phyloP scores from a whole-genome alignment of 768 basidiomycete genomes.

The Russula foetens region DNA sequence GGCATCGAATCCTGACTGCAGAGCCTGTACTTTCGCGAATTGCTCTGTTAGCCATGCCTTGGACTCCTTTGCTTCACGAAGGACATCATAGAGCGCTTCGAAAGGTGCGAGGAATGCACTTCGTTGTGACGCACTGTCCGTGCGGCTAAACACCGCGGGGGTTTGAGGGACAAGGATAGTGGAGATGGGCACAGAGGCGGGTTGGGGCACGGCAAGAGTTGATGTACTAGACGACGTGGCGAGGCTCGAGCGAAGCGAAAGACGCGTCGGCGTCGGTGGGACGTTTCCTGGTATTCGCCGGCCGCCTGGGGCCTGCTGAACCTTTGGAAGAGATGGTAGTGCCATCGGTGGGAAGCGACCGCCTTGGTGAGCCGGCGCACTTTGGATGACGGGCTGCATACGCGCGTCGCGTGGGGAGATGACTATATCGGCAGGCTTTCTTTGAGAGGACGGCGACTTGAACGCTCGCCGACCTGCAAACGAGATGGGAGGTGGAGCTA shows the following conservation, averaged over 20 bases:
- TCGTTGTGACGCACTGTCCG: constrained; percentile 55
- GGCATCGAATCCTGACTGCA: constrained; percentile 50
- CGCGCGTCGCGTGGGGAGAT: constrained; percentile 60
- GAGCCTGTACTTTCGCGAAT: constrained; percentile 50
- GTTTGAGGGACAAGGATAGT: constrained; percentile 59
- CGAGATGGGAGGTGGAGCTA: constrained; percentile 66
- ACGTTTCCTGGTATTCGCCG: constrained; percentile 19
- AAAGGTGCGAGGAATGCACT: constrained; percentile 77
- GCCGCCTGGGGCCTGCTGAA: constrained; percentile 8
- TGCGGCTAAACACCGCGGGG: constrained; percentile 54
- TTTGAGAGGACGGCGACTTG: constrained; percentile 42
- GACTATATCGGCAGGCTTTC: constrained; percentile 72
- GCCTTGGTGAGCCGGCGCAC: constrained; percentile 61
- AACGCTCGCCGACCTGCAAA: constrained; percentile 69
- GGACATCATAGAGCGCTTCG: constrained; percentile 76
- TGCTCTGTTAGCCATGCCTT: constrained; percentile 73
- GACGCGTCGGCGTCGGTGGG: constrained; percentile 20
- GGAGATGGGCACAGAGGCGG: constrained; percentile 62
- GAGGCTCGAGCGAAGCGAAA: constrained; percentile 21
- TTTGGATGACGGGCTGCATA: constrained; percentile 60
- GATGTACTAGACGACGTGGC: constrained; percentile 17
- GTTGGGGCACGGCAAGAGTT: constrained; percentile 22
- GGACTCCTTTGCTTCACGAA: constrained; percentile 71
- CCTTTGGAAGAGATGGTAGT: constrained; percentile 17
- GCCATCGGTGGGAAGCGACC: constrained; percentile 25